Evolutionary conservation across 1,284 basidiomycete genomes (phyloP), one percentile per base, ranked within the genome.

Genomic region (Pseudozyma thailandica): DNA sequence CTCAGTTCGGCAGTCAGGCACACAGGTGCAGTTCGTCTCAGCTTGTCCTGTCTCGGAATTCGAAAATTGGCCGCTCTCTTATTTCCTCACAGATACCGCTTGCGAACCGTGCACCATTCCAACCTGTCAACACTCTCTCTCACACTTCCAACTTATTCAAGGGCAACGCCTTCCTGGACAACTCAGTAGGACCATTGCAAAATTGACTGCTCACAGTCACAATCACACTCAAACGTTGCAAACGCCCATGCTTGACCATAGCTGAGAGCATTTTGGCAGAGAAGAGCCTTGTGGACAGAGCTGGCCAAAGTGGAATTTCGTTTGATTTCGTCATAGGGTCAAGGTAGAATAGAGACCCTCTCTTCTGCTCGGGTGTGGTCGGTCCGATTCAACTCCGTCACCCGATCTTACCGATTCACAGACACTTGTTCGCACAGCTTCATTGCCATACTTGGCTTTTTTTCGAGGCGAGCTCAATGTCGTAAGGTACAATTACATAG

Each of bases 271-370:
- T 33, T 13, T 33, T 10, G 31, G 31, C 31, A 13, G 31, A 33
- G n/a, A n/a, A n/a, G n/a, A n/a, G n/a, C n/a, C n/a, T n/a, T n/a
- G n/a, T n/a, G n/a, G n/a, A n/a, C n/a, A n/a, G n/a, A n/a, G n/a
- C n/a, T n/a, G n/a, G n/a, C n/a, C n/a, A 9, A 15, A 18, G 38
- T 43, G 28, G 41, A 37, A 52, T 33, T 44, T 50, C 27, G 41
- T 18, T 25, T 16, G 44, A 47, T 47, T 54, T 54, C 52, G 52
- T 54, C 52, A 54, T 54, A 50, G 44, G 44, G 13, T 44, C n/a
- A n/a, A n/a, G n/a, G n/a, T n/a, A n/a, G n/a, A n/a, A n/a, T n/a
- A n/a, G n/a, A n/a, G n/a, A n/a, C n/a, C n/a, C n/a, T n/a, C n/a
- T n/a, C n/a, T n/a, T n/a, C n/a, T n/a, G n/a, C n/a, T n/a, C 45